phyloP scores from a whole-genome alignment of 2,329 filamentous ascomycete genomes.

The Apiospora marii region DNA sequence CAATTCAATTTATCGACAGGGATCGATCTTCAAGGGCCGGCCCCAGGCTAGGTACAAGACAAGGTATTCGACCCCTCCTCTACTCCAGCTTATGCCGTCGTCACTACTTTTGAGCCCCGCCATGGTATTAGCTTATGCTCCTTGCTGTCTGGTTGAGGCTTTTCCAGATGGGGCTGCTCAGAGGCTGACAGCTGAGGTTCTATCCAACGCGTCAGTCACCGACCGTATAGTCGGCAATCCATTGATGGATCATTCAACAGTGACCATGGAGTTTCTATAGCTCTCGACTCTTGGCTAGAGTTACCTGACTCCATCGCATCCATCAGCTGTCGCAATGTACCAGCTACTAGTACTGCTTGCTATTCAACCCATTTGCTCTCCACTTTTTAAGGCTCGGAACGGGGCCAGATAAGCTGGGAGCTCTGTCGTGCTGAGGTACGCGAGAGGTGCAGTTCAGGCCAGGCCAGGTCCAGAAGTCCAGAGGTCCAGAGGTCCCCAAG shows the following conservation, averaged over 20 bases:
- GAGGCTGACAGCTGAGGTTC: background rate
- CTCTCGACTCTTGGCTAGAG: background rate
- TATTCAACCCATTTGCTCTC: background rate
- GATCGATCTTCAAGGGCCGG: background rate
- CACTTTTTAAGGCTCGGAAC: constrained; percentile 20
- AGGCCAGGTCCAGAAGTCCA: background rate
- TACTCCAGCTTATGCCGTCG: constrained; percentile 1
- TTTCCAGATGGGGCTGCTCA: background rate
- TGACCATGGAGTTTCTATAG: background rate
- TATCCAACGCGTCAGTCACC: background rate
- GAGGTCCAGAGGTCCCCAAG: background rate
- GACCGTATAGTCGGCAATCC: background rate
- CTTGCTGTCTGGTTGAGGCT: background rate
- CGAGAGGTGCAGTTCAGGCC: background rate
- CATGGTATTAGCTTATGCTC: background rate
- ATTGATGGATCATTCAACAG: too few species aligned
- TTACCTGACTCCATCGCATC: background rate
- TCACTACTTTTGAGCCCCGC: constrained; percentile 5
- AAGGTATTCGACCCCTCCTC: background rate
- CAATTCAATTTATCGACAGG: background rate
- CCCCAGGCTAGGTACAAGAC: background rate
- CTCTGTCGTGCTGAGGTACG: background rate
- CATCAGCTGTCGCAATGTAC: background rate
- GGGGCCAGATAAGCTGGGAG: background rate
- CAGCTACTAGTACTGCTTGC: background rate